Percentiles rank a stretch among this genome's conserved stretches.
phyloP scores from a whole-genome alignment of 768 basidiomycete genomes.

The Fomitopsis serialis region DNA sequence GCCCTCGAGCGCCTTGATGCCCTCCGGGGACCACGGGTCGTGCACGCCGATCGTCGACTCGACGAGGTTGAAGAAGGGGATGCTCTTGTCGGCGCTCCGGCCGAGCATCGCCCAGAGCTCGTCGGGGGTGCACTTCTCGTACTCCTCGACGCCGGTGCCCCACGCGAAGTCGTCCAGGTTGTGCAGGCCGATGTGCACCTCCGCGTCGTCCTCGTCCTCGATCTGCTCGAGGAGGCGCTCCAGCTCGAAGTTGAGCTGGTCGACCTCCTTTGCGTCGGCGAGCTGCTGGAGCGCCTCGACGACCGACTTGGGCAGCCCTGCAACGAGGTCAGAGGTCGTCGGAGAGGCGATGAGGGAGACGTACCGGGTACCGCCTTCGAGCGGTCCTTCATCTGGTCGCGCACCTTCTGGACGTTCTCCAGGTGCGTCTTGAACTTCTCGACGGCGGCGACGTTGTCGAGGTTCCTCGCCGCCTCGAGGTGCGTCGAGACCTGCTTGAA shows the following conservation, averaged over 20 bases:
- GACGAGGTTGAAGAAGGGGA: neutral
- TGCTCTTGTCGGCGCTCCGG: neutral
- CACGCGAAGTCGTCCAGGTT: neutral
- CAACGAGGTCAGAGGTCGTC: neutral
- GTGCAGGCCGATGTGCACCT: neutral
- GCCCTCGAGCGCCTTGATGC: neutral
- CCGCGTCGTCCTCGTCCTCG: neutral
- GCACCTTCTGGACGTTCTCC: too few relatives aligned
- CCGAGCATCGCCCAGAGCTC: slow-evolving; percentile 2
- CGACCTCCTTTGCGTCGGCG: neutral
- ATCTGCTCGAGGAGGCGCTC: neutral
- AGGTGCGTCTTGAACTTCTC: too few relatives aligned
- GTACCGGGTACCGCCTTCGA: too few relatives aligned
- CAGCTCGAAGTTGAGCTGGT: neutral
- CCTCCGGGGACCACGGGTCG: slow-evolving; percentile 1
- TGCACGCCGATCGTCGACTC: neutral
- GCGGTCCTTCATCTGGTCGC: too few relatives aligned
- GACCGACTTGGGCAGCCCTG: neutral
- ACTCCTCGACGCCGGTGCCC: neutral
- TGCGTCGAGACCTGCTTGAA: too few relatives aligned
- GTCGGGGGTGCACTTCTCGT: neutral
- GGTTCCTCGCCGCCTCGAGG: too few relatives aligned
- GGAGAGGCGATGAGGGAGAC: too few relatives aligned
- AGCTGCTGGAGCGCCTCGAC: neutral
- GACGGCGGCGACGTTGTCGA: too few relatives aligned